Evolutionary conservation across 495 filamentous ascomycete species (phyloP), one percentile per base, ranked within the genome.

Genomic region (Talaromyces proteolyticus): DNA sequence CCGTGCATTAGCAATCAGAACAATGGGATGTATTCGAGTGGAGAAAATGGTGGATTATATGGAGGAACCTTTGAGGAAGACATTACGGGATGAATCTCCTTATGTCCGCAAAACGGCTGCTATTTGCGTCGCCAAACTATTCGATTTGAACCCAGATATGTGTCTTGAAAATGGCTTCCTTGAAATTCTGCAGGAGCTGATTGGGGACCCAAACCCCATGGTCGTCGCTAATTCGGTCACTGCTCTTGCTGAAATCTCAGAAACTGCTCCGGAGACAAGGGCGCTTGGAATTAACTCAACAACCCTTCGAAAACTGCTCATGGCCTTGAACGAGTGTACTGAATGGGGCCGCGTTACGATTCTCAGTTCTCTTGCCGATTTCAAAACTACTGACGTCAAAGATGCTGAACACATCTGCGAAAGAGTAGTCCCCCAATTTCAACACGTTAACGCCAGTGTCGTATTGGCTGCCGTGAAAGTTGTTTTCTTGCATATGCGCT

Each of bases 1-100:
- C 56, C 78, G 94, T 66, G 93, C 93, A 16, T 76, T 99, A 12
- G 93, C 93, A 40, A 95, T 99, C 62, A 80, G 93, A 37, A 99
- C 93, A n/a, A 99, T 99, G 93, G 93, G 93, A 21, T 97, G 93
- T 66, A 96, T 99, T 53, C 79, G 93, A 38, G 93, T 99, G 52
- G 93, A 97, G 54, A 99, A 99, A 70, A 99, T 99, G 86, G 88
- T 97, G 53, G 94, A 99, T 61, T 99, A 99, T 65, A 96, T 97
- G 93, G 93, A 99, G 68, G 93, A 97, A 64, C 93, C 93, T 19
- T 73, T 99, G 46, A 81, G 93, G 54, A 99, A 99, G 69, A 99
- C 93, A 16, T 76, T 99, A 55, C 85, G 87, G 60, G 93, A 98
- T 67, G 94, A 98, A 69, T 96, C 91, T 44, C 93, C 93, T 0